Conservation (phyloP, 2,329 filamentous ascomycete genomes). For the Clonostachys sp. region DNA sequence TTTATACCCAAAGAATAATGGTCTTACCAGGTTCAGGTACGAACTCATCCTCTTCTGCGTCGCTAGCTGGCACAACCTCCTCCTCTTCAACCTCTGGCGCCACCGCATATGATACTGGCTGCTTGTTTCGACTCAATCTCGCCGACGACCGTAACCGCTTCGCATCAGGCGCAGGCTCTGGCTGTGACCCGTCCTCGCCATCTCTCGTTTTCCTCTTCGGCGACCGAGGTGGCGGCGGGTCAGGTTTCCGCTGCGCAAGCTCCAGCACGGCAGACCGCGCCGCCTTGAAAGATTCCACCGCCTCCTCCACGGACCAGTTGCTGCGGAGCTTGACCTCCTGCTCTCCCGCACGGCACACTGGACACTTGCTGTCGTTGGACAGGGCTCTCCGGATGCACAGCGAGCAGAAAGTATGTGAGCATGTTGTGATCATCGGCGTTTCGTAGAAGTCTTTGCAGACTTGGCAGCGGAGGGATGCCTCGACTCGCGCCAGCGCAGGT, state of each 20-base stretch:
- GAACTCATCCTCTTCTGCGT: constrained; percentile 21
- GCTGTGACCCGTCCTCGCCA: constrained; percentile 11
- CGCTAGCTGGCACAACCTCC: constrained; percentile 13
- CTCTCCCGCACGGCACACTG: constrained; percentile 72
- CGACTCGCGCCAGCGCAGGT: constrained; percentile 62
- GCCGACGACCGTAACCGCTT: constrained; percentile 52
- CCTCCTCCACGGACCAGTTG: constrained; percentile 81
- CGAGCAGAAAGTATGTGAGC: constrained; percentile 94
- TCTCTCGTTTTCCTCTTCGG: constrained; percentile 48
- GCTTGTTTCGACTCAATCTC: constrained; percentile 34
- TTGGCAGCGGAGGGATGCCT: constrained; percentile 85
- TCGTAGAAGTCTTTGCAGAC: constrained; percentile 97
- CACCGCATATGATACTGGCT: constrained; percentile 12
- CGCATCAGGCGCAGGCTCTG: constrained; percentile 18
- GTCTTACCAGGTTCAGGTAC: constrained; percentile 16
- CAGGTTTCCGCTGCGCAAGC: constrained; percentile 45
- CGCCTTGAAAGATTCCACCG: constrained; percentile 72
- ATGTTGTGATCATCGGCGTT: constrained; percentile 92
- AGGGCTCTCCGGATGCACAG: constrained; percentile 88
- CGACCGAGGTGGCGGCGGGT: constrained; percentile 2
- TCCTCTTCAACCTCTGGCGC: constrained; percentile 9
- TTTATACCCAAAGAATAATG: neutral
- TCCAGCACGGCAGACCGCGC: constrained; percentile 59
- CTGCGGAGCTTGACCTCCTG: constrained; percentile 81
- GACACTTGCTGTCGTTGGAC: constrained; percentile 79